Conservation (phyloP, 192 early-diverging fungal genomes). For the Coemansia umbellata region DNA sequence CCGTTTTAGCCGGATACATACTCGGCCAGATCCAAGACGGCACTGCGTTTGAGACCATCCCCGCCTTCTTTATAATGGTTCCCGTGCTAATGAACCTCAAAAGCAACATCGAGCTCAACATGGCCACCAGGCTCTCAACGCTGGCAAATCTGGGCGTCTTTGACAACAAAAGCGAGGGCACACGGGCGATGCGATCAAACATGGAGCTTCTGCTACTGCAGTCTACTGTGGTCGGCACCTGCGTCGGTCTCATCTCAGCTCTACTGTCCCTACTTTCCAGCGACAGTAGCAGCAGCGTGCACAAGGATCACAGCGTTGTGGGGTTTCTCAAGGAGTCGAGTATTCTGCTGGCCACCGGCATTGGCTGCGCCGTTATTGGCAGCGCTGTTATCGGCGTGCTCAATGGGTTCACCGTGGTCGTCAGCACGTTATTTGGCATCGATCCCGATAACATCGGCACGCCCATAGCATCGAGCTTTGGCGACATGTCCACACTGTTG, state of each 20-base stretch:
- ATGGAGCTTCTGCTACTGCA: conserved; percentile 73
- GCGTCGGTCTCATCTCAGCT: conserved; percentile 69
- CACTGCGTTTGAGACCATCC: conserved; percentile 62
- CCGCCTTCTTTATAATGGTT: conserved; percentile 81
- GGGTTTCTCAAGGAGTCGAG: conserved; percentile 9
- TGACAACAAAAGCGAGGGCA: conserved; percentile 50
- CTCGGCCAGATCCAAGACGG: conserved; percentile 65
- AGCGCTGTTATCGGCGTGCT: conserved; percentile 70
- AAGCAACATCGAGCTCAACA: conserved; percentile 89
- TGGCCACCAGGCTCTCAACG: conserved; percentile 82
- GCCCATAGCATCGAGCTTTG: conserved; percentile 48
- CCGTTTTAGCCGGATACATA: conserved; percentile 67
- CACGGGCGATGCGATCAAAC: conserved; percentile 66
- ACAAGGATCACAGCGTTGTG: background rate
- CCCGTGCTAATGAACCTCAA: conserved; percentile 84
- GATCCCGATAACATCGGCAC: conserved; percentile 67
- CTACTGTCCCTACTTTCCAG: conserved; percentile 35
- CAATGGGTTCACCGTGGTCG: conserved; percentile 64
- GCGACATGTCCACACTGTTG: conserved; percentile 49
- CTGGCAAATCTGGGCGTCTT: conserved; percentile 65
- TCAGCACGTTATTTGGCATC: conserved; percentile 59
- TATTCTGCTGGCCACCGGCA: conserved; percentile 61
- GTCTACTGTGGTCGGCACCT: conserved; percentile 60
- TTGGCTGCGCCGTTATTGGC: conserved; percentile 64
- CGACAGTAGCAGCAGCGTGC: background rate